phyloP scores from a whole-genome alignment of 2,329 filamentous ascomycete species.

The Talaromyces sp. region DNA sequence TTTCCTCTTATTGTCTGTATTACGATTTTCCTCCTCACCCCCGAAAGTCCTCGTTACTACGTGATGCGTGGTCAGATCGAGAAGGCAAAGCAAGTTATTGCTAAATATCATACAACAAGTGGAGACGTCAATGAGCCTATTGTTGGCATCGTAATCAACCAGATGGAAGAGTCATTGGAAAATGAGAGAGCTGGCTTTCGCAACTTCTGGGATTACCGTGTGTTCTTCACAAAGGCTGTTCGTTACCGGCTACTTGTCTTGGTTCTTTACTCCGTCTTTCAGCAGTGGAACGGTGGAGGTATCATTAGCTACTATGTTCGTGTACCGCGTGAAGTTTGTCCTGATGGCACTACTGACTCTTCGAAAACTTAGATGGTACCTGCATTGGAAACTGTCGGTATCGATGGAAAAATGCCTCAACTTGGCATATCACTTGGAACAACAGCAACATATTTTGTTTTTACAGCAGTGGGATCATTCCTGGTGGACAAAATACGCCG shows the following conservation, averaged over 20 bases:
- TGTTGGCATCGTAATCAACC: constrained; percentile 40
- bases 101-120: constrained; percentile 44
- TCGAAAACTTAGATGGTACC: constrained; percentile 27
- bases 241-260: constrained; percentile 46
- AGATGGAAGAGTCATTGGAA: constrained; percentile 47
- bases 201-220: constrained; percentile 46
- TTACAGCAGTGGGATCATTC: constrained; percentile 43
- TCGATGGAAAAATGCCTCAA: constrained; percentile 36
- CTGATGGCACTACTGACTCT: not conserved
- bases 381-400: constrained; percentile 44
- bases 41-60: constrained; percentile 38
- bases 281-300: constrained; percentile 49
- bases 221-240: constrained; percentile 46
- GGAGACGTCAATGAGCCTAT: constrained; percentile 41
- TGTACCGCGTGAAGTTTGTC: not conserved
- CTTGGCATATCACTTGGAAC: constrained; percentile 46
- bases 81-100: constrained; percentile 34
- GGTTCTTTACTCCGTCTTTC: constrained; percentile 47
- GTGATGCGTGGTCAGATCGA: constrained; percentile 34
- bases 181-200: constrained; percentile 36
- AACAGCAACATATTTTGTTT: constrained; percentile 47
- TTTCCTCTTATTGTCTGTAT: constrained; percentile 48
- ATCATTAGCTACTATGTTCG: constrained; percentile 45
- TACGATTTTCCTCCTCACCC: constrained; percentile 42
- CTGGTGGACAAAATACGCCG: constrained; percentile 44